Conservation (phyloP, 306 rosid genomes). For the Prunus mira region DNA sequence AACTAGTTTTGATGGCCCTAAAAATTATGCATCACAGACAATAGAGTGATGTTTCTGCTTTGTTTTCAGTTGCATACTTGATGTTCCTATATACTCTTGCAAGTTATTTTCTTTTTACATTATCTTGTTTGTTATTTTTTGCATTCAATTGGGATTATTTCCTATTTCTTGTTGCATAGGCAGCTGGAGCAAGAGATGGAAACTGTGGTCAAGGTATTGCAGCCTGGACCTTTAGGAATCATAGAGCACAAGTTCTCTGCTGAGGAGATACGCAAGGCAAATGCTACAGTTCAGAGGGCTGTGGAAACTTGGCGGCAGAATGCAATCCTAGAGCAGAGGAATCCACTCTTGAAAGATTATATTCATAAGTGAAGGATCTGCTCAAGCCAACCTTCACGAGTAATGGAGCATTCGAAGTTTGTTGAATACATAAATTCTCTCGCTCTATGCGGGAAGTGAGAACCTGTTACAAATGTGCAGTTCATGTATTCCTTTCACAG, state of each 20-base stretch:
- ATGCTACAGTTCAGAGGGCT: slow-evolving; percentile 55
- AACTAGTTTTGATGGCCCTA: not conserved
- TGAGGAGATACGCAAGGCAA: slow-evolving; percentile 61
- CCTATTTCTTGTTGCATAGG: slow-evolving; percentile 34
- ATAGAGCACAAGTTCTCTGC: slow-evolving; percentile 80
- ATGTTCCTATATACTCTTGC: not conserved
- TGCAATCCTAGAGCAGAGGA: slow-evolving; percentile 41
- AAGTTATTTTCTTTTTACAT: not conserved
- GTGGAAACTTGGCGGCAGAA: slow-evolving; percentile 68
- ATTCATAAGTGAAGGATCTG: slow-evolving; percentile 36
- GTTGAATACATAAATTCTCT: not conserved
- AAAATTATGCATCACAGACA: not conserved
- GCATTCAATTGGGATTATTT: not conserved
- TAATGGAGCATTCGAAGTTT: not conserved
- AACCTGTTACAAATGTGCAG: not conserved
- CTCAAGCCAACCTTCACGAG: not conserved
- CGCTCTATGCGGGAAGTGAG: not conserved
- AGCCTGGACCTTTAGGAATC: slow-evolving; percentile 94
- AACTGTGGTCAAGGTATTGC: slow-evolving; percentile 77
- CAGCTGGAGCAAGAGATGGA: slow-evolving; percentile 84
- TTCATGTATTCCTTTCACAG: not conserved
- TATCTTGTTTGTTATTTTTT: not conserved
- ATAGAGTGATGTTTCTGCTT: not conserved
- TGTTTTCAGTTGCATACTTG: slow-evolving; percentile 5
- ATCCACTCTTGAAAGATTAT: slow-evolving; percentile 44